Conservation (phyloP, 2,329 filamentous ascomycete species). For the Elsinoe batatas region DNA sequence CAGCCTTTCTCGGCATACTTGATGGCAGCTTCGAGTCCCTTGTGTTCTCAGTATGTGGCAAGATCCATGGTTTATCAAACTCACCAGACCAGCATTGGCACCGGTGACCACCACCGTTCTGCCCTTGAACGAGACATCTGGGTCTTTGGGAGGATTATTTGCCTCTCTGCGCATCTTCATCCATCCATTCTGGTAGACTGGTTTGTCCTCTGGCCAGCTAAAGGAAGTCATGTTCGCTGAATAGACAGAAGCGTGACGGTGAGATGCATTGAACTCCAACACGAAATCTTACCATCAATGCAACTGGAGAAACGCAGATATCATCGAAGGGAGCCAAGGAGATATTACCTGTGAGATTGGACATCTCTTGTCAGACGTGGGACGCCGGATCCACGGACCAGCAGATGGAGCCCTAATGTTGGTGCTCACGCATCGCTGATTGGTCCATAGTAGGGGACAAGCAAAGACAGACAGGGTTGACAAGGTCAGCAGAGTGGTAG, state of each 20-base stretch:
- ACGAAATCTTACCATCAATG: too few species aligned
- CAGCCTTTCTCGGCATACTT: constrained; percentile 30
- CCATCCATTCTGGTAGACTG: neutral
- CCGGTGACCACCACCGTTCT: constrained; percentile 25
- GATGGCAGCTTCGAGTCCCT: constrained; percentile 28
- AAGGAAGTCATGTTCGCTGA: neutral
- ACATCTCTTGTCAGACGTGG: too few species aligned
- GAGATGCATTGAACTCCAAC: neutral
- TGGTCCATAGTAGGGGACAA: too few species aligned
- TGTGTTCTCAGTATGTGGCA: neutral
- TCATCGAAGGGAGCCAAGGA: too few species aligned
- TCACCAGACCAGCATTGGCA: constrained; percentile 28
- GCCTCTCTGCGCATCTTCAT: neutral
- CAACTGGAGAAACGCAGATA: neutral
- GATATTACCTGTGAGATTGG: too few species aligned
- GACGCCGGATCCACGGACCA: too few species aligned
- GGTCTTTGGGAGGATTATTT: neutral
- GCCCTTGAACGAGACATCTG: constrained; percentile 16
- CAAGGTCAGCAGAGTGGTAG: too few species aligned
- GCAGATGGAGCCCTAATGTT: too few species aligned
- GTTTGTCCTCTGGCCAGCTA: neutral
- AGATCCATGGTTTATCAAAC: neutral
- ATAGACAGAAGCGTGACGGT: neutral
- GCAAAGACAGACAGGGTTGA: too few species aligned
- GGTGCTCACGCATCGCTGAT: too few species aligned